phyloP scores from a whole-genome alignment of 176 grass and related monocot species.

The Carex cristatella region DNA sequence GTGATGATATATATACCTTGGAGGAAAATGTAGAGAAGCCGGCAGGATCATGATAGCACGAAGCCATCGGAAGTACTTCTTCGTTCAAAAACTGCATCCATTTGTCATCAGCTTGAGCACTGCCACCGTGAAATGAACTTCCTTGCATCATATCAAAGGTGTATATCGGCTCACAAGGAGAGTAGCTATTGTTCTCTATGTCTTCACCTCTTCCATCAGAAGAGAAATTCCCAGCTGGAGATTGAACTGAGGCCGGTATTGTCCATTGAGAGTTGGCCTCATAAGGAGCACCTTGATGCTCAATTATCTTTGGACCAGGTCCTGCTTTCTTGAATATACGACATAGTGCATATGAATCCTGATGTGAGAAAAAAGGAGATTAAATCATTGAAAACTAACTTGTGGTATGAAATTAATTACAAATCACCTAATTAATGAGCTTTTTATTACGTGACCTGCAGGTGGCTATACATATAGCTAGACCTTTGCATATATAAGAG shows the following conservation, averaged over 20 bases:
- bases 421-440: not conserved
- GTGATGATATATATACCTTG: constrained; percentile 40
- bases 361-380: not conserved
- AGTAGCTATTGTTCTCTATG: constrained; percentile 54
- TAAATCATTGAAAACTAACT: not conserved
- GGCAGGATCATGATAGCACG: constrained; percentile 35
- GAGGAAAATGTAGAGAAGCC: constrained; percentile 60
- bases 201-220: constrained; percentile 66
- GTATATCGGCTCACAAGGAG: constrained; percentile 30
- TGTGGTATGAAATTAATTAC: not conserved
- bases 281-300: constrained; percentile 48
- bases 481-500: not conserved
- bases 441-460: not conserved
- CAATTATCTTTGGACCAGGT: constrained; percentile 73
- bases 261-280: constrained; percentile 48
- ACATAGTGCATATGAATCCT: constrained; percentile 92
- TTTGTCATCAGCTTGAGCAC: constrained; percentile 38
- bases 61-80: constrained; percentile 45
- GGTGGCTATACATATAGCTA: not conserved
- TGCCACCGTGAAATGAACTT: constrained; percentile 2
- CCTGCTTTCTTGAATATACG: constrained; percentile 92
- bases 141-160: constrained; percentile 21
- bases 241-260: constrained; percentile 35
- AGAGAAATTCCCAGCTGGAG: constrained; percentile 45
- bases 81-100: constrained; percentile 76